Conservation (phyloP, 768 basidiomycete genomes). For the Phaeotremella fagi region DNA sequence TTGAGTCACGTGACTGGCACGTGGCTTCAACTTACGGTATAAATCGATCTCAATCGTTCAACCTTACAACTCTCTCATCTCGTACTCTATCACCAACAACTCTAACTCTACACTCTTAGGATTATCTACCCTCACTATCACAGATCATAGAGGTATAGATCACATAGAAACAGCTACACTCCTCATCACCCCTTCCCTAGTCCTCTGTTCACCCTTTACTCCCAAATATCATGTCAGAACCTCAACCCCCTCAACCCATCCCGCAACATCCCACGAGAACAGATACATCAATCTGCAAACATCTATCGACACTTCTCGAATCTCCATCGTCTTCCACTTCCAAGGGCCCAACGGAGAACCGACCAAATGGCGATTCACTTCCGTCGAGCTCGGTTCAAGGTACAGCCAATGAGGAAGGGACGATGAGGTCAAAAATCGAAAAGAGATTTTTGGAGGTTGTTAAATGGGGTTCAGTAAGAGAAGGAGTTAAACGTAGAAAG, state of each 20-base stretch:
- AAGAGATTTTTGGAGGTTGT: constrained; percentile 23
- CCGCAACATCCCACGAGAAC: not conserved
- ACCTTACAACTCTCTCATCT: too few species aligned
- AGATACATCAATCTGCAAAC: constrained; percentile 28
- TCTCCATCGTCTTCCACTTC: not conserved
- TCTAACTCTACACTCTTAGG: too few species aligned
- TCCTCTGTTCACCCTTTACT: too few species aligned
- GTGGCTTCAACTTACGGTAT: too few species aligned
- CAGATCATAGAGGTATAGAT: too few species aligned
- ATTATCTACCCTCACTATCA: too few species aligned
- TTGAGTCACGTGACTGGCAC: too few species aligned
- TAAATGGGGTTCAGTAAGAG: constrained; percentile 20
- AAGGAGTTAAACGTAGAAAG: constrained; percentile 26
- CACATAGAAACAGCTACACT: too few species aligned
- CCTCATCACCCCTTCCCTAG: too few species aligned
- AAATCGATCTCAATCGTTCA: too few species aligned
- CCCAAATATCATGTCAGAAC: not conserved
- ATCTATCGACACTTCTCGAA: constrained; percentile 14
- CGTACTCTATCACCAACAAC: too few species aligned
- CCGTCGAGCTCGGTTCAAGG: not conserved
- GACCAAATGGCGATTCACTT: not conserved
- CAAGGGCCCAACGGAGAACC: not conserved
- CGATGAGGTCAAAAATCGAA: constrained; percentile 11
- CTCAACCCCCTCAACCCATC: not conserved
- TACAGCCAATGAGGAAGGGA: not conserved